Conservation (phyloP, 306 rosid genomes). For the Cicer cuneatum region DNA sequence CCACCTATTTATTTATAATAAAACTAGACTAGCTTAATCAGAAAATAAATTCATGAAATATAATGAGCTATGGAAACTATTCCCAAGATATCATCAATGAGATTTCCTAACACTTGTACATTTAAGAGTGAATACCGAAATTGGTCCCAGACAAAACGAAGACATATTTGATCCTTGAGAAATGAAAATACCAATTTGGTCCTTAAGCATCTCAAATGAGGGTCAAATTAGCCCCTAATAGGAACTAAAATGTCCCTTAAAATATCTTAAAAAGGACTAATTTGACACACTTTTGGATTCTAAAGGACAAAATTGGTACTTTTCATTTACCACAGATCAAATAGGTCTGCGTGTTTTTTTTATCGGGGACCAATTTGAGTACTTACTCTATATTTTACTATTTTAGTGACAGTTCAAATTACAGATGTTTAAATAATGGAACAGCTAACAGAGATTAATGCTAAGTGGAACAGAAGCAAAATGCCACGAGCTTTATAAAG, state of each 20-base stretch:
- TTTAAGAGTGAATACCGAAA: neutral
- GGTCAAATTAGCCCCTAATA: neutral
- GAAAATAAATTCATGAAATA: neutral
- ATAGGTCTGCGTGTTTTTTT: neutral
- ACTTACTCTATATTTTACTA: too few species aligned
- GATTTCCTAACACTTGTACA: neutral
- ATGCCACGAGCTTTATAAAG: constrained; percentile 13
- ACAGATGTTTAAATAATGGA: too few species aligned
- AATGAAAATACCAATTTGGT: neutral
- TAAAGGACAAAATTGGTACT: neutral
- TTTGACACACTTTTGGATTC: neutral
- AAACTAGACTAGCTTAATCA: neutral
- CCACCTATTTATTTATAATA: too few species aligned
- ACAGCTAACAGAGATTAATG: too few species aligned
- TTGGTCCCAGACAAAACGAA: neutral
- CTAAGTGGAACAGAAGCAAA: constrained; percentile 13
- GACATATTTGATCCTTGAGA: neutral
- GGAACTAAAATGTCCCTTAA: neutral
- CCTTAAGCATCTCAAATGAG: neutral
- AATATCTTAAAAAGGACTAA: neutral
- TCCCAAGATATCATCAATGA: neutral
- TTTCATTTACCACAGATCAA: neutral
- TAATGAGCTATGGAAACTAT: neutral
- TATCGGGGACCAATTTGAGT: too few species aligned
- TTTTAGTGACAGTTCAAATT: too few species aligned